phyloP scores from a whole-genome alignment of 2,329 filamentous ascomycete species.

The Exophiala mesophila region DNA sequence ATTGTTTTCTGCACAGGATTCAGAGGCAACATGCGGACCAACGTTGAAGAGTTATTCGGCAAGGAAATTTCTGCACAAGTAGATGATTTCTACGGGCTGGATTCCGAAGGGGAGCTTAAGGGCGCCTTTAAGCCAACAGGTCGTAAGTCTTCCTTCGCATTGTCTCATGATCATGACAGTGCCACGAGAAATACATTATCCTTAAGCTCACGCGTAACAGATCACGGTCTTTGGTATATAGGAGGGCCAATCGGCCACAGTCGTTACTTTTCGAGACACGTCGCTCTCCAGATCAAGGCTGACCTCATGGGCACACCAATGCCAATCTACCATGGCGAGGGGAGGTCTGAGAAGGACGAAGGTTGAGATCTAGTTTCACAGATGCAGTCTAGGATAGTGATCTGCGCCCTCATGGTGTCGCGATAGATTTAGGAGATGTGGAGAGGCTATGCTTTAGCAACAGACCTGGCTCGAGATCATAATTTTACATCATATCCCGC shows the following conservation, averaged over 20 bases:
- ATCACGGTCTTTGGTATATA: conserved; percentile 39
- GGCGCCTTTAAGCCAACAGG: conserved; percentile 37
- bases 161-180: background rate
- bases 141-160: conserved; percentile 28
- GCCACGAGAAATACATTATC: background rate
- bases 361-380: no score
- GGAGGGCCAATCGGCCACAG: conserved; percentile 40
- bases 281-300: conserved; percentile 46
- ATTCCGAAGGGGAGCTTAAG: conserved; percentile 45
- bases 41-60: conserved; percentile 38
- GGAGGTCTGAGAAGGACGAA: conserved; percentile 3
- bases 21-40: conserved; percentile 39
- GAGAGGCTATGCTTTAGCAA: no score
- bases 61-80: conserved; percentile 37
- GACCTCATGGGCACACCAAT: conserved; percentile 24
- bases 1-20: conserved; percentile 47
- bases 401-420: no score
- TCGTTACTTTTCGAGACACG: conserved; percentile 39
- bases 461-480: no score
- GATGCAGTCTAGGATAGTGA: no score
- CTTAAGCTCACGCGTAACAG: conserved; percentile 14
- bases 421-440: no score
- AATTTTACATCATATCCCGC: no score
- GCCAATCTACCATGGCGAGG: conserved; percentile 11
- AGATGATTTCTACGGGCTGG: conserved; percentile 43